These are phyloP conservation scores for Tulasnella sp. DNA, from an alignment of 768 basidiomycete genomes.

Conservation along the genomic window DNA sequence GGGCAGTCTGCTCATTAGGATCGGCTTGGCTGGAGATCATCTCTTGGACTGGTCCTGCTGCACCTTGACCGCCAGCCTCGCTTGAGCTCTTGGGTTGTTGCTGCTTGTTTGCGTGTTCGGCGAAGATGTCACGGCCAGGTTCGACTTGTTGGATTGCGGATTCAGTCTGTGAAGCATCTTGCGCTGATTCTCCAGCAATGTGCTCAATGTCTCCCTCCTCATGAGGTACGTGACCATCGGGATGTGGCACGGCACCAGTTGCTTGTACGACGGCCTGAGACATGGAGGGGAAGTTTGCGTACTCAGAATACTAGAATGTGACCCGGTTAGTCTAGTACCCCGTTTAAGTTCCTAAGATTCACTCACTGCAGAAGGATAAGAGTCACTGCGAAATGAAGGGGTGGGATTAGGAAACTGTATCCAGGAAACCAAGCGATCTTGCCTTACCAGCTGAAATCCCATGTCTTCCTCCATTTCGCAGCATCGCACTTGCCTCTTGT, in stretches of 20 bases:
- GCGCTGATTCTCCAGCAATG: conserved; percentile 38
- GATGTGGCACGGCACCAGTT: background rate
- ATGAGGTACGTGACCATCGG: conserved; percentile 16
- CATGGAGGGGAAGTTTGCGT: conserved; percentile 16
- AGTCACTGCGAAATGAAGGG: conserved; percentile 53
- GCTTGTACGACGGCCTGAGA: background rate
- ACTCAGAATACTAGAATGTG: conserved; percentile 50
- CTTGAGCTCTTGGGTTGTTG: background rate
- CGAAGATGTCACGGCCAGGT: conserved; percentile 78
- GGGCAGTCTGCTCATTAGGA: conserved; percentile 33
- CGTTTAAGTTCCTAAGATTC: background rate
- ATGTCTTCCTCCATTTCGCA: conserved; percentile 86
- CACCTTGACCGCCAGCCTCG: background rate
- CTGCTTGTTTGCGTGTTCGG: conserved; percentile 29
- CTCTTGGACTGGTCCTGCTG: background rate
- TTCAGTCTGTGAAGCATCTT: conserved; percentile 43
- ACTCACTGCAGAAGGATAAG: conserved; percentile 67
- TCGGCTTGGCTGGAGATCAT: conserved; percentile 11
- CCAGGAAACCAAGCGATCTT: conserved; percentile 2
- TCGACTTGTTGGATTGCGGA: conserved; percentile 58
- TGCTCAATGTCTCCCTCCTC: conserved; percentile 51
- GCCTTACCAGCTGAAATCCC: conserved; percentile 91
- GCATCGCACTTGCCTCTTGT: conserved; percentile 75
- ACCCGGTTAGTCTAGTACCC: background rate
- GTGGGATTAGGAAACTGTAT: conserved; percentile 13